Evolutionary conservation across 139 green algal genomes (phyloP), one percentile per base, ranked within the genome.

Genomic region (Gonium pectorale): DNA sequence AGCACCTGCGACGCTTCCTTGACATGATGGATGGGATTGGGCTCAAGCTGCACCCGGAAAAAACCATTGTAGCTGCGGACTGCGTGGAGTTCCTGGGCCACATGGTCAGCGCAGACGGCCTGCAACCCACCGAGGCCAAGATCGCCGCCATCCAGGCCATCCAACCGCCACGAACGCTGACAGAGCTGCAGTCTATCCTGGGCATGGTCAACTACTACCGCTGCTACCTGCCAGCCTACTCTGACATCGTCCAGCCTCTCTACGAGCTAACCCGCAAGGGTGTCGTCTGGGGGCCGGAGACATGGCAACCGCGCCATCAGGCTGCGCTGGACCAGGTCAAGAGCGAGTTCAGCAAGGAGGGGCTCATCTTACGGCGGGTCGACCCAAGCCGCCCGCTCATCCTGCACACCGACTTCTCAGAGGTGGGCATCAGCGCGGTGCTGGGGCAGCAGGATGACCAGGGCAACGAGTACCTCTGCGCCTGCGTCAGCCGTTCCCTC

Each of bases 11-110:
- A 0, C 24, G 19, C 22, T 11, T 89, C 52, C 64, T 87, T 26
- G 5, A 19, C 11, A 68, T 67, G 51, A 37, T 91, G 29, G 26
- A 63, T 3, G 24, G 26, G 19, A 62, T 85, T 7, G 80, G 80
- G 2, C 44, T 91, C 27, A 62, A 81, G 46, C 59, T 69, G 2
- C 85, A 91, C 41, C 69, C 87, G 6, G 33, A 63, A 1, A 91
- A 91, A 44, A 89, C 49, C 2, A 24, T 87, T 17, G 27, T 91
- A 0, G 56, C 31, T 6, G 54, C 64, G 26, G 64, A 85, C 3
- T 40, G 7, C 22, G 29, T 93, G 26, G 68, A 85, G 6, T 94
- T 83, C 60, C 60, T 94, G 40, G 90, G 90, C 24, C 86, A 92
- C 52, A 29, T 86, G 22, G 66, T 94, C 7, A 71, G 71, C 29